Evolutionary conservation across 495 filamentous ascomycete species (phyloP), one percentile per base, ranked within the genome.

Genomic region (Neurospora africana): DNA sequence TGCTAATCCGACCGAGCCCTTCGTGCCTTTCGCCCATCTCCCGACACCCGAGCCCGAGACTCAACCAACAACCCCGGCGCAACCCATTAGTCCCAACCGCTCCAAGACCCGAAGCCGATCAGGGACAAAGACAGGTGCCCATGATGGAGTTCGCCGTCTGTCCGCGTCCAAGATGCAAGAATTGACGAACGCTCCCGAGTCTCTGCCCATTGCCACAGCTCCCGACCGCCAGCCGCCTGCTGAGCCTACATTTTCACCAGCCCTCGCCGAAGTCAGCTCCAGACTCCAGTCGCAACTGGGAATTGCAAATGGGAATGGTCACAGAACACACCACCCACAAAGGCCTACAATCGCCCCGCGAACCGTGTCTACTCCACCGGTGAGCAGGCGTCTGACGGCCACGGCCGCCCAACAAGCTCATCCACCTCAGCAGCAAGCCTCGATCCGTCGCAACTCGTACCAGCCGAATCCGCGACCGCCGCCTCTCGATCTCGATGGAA

Each of bases 141-240:
- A 80, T 23, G 81, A 79, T 41, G 84, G 81, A 61, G 77, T 85
- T 37, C 77, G 87, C 70, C 86, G 87, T 47, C 83, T 90, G 36
- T 89, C 87, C 0, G 86, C 87, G 1, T 84, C 82, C 71, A 84
- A 88, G 79, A 85, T 89, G 39, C 81, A 86, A 39, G 85, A 86
- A 44, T 76, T 90, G 44, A 85, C 86, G 0, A 81, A 83, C 7
- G 84, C 87, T 0, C 85, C 86, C 23, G 83, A 87, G 58, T 86
- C 83, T 21, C 76, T 87, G 0, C 85, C 85, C 27, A 76, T 83
- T 40, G 81, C 81, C 4, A 65, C 81, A 19, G 76, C 83, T 9
- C 72, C 78, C 4, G 70, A 74, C 44, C 69, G 76, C 21, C 70
- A 69, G 10, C 68, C 44, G 10, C 68, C 44, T 4, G 61, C 74